Evolutionary conservation across 2,329 filamentous ascomycete species (phyloP).

Genomic region (Trichoderma endophyticum): DNA sequence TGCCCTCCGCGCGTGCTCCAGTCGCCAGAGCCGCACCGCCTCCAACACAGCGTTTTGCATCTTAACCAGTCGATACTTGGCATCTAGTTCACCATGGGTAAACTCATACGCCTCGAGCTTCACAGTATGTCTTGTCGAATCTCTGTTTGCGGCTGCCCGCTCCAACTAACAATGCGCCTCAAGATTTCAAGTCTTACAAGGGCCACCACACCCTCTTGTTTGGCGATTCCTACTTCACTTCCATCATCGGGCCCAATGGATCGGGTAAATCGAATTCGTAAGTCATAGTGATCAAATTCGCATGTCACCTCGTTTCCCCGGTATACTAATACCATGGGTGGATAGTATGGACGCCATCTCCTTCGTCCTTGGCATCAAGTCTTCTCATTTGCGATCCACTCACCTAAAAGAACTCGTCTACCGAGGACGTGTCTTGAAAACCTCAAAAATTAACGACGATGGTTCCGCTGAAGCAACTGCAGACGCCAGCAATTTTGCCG

Average conservation of each 20-base stretch:
- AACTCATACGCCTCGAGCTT: conserved; percentile 90
- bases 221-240: conserved; percentile 97
- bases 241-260: conserved; percentile 98
- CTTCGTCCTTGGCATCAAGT: conserved; percentile 97
- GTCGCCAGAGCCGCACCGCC: not conserved
- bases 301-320: not conserved
- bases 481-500: conserved; percentile 58
- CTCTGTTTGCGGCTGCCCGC: not conserved
- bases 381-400: conserved; percentile 90
- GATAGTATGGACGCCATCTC: conserved; percentile 96
- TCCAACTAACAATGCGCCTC: not conserved
- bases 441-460: conserved; percentile 88
- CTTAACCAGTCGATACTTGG: not conserved
- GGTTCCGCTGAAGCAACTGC: conserved; percentile 68
- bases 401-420: conserved; percentile 95
- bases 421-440: conserved; percentile 87
- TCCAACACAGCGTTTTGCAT: not conserved
- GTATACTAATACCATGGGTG: conserved; percentile 1
- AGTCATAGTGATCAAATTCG: conserved; percentile 32
- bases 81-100: conserved; percentile 70
- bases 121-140: conserved; percentile 63
- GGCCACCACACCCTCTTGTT: conserved; percentile 92
- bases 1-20: conserved; percentile 9
- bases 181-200: conserved; percentile 99
- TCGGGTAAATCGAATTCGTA: conserved; percentile 98